Evolutionary conservation across 768 basidiomycete genomes (phyloP), one percentile per base, ranked within the genome.

Genomic region (Harrya chromipes): DNA sequence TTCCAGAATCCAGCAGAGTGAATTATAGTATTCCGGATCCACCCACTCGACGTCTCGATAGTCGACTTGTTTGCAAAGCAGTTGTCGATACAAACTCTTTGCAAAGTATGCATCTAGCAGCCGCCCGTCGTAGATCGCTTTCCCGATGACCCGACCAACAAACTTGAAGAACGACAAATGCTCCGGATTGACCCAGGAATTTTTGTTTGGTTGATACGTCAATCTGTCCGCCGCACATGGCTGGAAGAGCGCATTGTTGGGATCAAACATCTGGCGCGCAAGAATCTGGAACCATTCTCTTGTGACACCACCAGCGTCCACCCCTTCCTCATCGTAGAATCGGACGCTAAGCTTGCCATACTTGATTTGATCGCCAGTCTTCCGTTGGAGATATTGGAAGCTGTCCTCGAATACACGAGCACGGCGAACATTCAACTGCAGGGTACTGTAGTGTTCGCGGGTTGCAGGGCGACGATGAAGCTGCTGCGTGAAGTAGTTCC

Each of bases 271-370:
- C 68, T 97, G 94, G 43, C 94, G 81, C 1, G 97, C 94, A 16
- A 99, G 83, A 44, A 97, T 95, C 61, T 94, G 90, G 84, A 94
- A 97, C 94, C 94, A 97, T 72, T 98, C 94, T 51, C 95, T 81
- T 8, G 97, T 97, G 31, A 99, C 91, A 57, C 97, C 97, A 19
- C 97, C 97, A 0, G 97, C 97, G 65, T 99, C 97, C 19, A 99
- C 92, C 44, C 97, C 97, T 63, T 98, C 97, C 63, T 99, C 97
- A 48, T 93, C 88, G 61, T 92, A 91, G 73, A 97, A 99, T 44
- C 94, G 86, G 50, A 97, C 85, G 63, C 87, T 97, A 48, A 99
- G 83, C 67, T 99, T 99, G 56, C 97, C 95, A 63, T 91, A 87
- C 70, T 98, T 98, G 74, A 99, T 91, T 68, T 97, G 92, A 24